A percentile compares a stretch with the other conserved stretches of the same genome.
Conservation (phyloP, 208 protist genomes). For the Histomonas meleagridis region DNA sequence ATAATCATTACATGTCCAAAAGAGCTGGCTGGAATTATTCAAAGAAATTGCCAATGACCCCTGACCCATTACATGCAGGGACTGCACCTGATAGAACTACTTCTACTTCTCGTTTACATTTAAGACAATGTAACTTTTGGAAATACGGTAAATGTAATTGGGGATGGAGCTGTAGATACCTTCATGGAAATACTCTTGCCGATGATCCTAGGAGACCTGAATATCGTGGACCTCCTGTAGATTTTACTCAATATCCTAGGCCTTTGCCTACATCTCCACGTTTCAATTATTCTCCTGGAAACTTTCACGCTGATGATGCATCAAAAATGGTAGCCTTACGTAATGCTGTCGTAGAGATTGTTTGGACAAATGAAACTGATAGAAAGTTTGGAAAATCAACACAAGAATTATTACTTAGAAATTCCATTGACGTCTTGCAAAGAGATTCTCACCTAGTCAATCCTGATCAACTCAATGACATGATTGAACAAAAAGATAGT, state of each 20-base stretch:
- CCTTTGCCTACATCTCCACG: background rate
- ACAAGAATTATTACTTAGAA: background rate
- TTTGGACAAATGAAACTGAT: background rate
- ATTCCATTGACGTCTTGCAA: background rate
- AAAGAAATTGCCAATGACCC: too few relatives aligned
- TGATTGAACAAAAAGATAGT: background rate
- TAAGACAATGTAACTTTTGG: background rate
- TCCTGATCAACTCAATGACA: background rate
- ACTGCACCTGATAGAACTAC: too few relatives aligned
- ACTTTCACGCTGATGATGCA: background rate
- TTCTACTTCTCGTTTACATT: too few relatives aligned
- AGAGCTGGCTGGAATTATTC: too few relatives aligned
- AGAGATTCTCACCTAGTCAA: background rate
- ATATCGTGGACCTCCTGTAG: background rate
- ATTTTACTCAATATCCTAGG: constrained; percentile 11
- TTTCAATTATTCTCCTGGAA: too few relatives aligned
- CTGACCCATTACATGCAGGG: too few relatives aligned
- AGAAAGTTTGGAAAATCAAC: background rate
- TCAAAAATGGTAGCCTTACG: background rate
- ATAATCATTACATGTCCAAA: too few relatives aligned
- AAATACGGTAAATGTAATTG: constrained; percentile 26
- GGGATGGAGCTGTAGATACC: constrained; percentile 4
- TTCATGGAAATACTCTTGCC: background rate
- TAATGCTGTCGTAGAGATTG: constrained; percentile 6
- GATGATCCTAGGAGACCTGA: constrained; percentile 16